Percentiles rank a stretch among this genome's conserved stretches.
Conservation (phyloP, 1,284 basidiomycete genomes). For the Fomitopsis palustris region DNA sequence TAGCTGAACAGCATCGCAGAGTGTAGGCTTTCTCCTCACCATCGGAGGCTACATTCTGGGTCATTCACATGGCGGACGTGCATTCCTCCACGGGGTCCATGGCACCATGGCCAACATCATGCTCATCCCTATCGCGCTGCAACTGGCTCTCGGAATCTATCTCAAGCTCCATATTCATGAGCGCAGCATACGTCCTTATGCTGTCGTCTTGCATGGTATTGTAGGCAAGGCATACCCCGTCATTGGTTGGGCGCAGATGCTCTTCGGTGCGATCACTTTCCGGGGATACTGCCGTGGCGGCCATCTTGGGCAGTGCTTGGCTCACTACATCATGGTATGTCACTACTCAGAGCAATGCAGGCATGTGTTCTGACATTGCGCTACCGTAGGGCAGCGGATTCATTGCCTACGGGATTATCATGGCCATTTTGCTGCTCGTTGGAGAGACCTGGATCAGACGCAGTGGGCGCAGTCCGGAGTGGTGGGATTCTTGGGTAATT, state of each 20-base stretch:
- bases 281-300: constrained; percentile 70
- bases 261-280: constrained; percentile 68
- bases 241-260: constrained; percentile 84
- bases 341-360: not conserved
- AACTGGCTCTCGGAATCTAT: constrained; percentile 80
- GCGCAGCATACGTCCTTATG: constrained; percentile 68
- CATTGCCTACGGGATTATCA: constrained; percentile 82
- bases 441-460: constrained; percentile 82
- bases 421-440: constrained; percentile 80
- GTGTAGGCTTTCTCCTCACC: constrained; percentile 65
- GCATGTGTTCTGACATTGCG: not conserved
- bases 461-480: constrained; percentile 78
- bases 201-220: constrained; percentile 73
- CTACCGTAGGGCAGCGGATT: constrained; percentile 66
- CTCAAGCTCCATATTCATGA: constrained; percentile 93
- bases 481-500: constrained; percentile 89
- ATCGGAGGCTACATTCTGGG: constrained; percentile 73
- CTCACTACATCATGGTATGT: constrained; percentile 86
- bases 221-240: constrained; percentile 87
- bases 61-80: constrained; percentile 76
- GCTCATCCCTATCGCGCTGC: constrained; percentile 60
- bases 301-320: constrained; percentile 77
- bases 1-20: constrained; percentile 37
- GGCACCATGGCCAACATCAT: constrained; percentile 71
- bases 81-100: constrained; percentile 70